phyloP scores from a whole-genome alignment of 2,329 filamentous ascomycete species.

The Amphichorda felina region DNA sequence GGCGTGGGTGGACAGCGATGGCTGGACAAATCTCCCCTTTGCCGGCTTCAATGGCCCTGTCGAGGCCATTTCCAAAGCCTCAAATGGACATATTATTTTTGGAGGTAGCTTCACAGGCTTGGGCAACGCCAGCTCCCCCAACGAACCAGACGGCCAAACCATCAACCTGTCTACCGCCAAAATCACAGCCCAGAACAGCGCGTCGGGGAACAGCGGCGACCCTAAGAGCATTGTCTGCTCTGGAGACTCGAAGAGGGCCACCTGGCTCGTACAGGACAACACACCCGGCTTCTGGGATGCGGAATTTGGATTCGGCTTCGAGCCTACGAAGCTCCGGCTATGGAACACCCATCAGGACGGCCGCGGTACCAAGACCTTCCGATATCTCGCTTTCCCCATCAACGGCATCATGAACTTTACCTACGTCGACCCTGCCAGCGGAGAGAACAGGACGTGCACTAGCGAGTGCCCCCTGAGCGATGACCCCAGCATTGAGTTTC shows the following conservation, averaged over 20 bases:
- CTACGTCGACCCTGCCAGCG: constrained; percentile 65
- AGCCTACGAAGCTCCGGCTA: constrained; percentile 75
- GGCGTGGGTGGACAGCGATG: constrained; percentile 56
- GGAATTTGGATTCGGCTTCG: constrained; percentile 70
- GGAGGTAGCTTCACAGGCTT: constrained; percentile 83
- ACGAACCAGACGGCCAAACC: constrained; percentile 58
- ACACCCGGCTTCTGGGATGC: constrained; percentile 75
- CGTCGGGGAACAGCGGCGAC: constrained; percentile 49
- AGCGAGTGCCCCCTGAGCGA: constrained; percentile 74
- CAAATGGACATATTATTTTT: constrained; percentile 80
- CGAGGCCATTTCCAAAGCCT: constrained; percentile 67
- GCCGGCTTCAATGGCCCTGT: constrained; percentile 91
- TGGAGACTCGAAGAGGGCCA: constrained; percentile 52
- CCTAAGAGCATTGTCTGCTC: constrained; percentile 76
- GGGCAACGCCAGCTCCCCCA: constrained; percentile 64
- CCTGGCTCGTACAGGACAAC: constrained; percentile 67
- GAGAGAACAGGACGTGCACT: constrained; percentile 61
- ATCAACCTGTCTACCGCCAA: constrained; percentile 76
- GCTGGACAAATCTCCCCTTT: constrained; percentile 77
- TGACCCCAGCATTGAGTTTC: constrained; percentile 52
- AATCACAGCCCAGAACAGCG: constrained; percentile 55
- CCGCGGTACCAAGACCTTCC: constrained; percentile 78
- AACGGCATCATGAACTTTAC: constrained; percentile 95
- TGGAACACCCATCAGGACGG: constrained; percentile 80
- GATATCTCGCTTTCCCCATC: constrained; percentile 74